phyloP scores from a whole-genome alignment of 2,329 filamentous ascomycete genomes.

The Penicillium paneum region DNA sequence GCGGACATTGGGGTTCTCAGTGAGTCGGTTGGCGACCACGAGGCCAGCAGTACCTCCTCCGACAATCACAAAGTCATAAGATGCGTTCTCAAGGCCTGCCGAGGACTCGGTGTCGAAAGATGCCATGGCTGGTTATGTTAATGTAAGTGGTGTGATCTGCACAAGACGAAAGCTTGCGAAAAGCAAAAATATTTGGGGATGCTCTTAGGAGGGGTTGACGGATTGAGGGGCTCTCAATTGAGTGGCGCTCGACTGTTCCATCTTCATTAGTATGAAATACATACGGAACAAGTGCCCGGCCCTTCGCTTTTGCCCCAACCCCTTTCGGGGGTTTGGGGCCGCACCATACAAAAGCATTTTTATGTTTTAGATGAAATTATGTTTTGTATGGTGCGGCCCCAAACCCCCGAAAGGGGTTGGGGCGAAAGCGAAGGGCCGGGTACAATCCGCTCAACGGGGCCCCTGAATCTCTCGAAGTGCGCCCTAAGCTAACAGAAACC shows the following conservation, averaged over 20 bases:
- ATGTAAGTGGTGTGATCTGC: background rate
- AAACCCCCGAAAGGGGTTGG: too few relatives aligned
- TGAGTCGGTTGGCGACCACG: slow-evolving; percentile 26
- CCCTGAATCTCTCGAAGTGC: too few relatives aligned
- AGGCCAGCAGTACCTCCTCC: slow-evolving; percentile 31
- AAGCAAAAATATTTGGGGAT: background rate
- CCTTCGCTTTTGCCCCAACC: too few relatives aligned
- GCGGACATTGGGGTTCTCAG: slow-evolving; percentile 19
- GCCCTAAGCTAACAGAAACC: too few relatives aligned
- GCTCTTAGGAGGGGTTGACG: background rate
- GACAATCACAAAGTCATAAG: slow-evolving; percentile 26
- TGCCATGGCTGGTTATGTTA: background rate
- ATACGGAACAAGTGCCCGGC: too few relatives aligned
- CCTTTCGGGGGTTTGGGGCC: too few relatives aligned
- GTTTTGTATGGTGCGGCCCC: too few relatives aligned
- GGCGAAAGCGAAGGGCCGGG: too few relatives aligned
- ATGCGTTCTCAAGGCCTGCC: background rate
- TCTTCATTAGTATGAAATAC: too few relatives aligned
- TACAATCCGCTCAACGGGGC: too few relatives aligned
- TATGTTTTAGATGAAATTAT: too few relatives aligned
- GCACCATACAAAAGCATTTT: too few relatives aligned
- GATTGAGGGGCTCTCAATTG: background rate
- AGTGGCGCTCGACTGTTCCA: background rate
- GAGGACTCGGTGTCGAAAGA: slow-evolving; percentile 7
- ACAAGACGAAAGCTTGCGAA: background rate